Evolutionary conservation across 148 eudicot species (phyloP).

Genomic region (Vaccinium corymbosum): DNA sequence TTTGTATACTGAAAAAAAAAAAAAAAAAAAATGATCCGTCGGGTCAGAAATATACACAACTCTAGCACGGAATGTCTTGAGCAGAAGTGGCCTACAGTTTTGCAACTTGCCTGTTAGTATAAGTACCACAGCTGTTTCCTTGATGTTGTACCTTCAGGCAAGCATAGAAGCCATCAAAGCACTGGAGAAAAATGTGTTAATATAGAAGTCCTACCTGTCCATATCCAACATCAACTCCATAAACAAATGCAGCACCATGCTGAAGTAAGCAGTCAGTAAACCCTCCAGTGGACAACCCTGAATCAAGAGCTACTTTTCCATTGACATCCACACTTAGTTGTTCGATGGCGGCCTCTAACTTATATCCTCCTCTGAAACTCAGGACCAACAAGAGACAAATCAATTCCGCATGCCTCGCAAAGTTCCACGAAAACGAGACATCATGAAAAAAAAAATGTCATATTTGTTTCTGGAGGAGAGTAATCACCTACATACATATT

Average conservation of each 20-base stretch:
- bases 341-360: slow-evolving; percentile 94
- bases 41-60: not conserved
- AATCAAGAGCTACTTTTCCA: slow-evolving; percentile 93
- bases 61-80: not conserved
- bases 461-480: slow-evolving; percentile 29
- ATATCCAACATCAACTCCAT: slow-evolving; percentile 97
- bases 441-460: not conserved
- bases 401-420: not conserved
- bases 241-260: slow-evolving; percentile 78
- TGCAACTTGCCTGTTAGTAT: not conserved
- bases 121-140: not conserved
- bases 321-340: slow-evolving; percentile 75
- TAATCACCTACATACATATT: slow-evolving; percentile 99
- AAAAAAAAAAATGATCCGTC: too few species aligned
- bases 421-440: slow-evolving; percentile 4
- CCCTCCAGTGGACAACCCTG: slow-evolving; percentile 97
- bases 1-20: too few species aligned
- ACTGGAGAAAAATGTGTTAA: not conserved
- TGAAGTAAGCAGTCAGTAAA: slow-evolving; percentile 98
- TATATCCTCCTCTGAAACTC: slow-evolving; percentile 82
- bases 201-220: slow-evolving; percentile 62
- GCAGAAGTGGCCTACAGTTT: not conserved
- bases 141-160: not conserved
- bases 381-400: slow-evolving; percentile 20
- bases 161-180: not conserved